Base-by-base conservation (phyloP, 108 stramenopile genomes). In the Pseudonitzschia multistriata region DNA sequence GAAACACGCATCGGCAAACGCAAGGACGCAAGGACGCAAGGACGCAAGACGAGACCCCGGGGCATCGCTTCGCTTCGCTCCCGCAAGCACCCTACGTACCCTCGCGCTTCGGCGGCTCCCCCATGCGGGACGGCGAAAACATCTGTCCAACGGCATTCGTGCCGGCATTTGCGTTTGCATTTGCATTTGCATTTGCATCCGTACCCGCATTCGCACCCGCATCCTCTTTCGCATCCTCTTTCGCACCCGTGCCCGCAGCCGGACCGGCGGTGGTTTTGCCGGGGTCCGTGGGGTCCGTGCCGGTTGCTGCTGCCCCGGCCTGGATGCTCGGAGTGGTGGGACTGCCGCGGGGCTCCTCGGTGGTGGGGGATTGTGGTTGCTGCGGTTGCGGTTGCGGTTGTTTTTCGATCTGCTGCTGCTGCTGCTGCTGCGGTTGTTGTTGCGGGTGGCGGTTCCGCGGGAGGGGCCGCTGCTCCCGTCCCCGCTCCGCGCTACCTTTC, bases 61-160 rank as follows among this genome's bases (percentile, higher is more conserved):
- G n/a, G n/a, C n/a, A n/a, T n/a, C n/a, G n/a, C n/a, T n/a, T n/a
- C n/a, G n/a, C n/a, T n/a, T n/a, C n/a, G n/a, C n/a, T n/a, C n/a
- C n/a, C n/a, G 5, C 6, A 29, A 70, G 45, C n/a, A n/a, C n/a
- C 60, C 13, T 22, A 62, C 74, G 45, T 72, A 81, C 80, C 80
- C 45, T 36, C 17, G 22, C 33, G 31, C 53, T 48, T 69, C 4
- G 80, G 80, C 30, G 52, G 53, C 8, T 57, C 55, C 6, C 67
- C 59, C 74, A 81, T 70, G 29, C 68, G 45, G 0, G 54, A 14
- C 10, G 79, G 40, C 3, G 56, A 21, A 55, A 73, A 78, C 29
- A 73, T 61, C 39, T 68, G 47, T 56, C 60, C 64, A 1, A 13
- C 34, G 0, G 39, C n/a, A 14, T 19, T n/a, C 0, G 62, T 62